Evolutionary conservation across 352 stramenopile genomes (phyloP), one percentile per base, ranked within the genome.

Genomic region (Thalassiosira livingstoniorum): DNA sequence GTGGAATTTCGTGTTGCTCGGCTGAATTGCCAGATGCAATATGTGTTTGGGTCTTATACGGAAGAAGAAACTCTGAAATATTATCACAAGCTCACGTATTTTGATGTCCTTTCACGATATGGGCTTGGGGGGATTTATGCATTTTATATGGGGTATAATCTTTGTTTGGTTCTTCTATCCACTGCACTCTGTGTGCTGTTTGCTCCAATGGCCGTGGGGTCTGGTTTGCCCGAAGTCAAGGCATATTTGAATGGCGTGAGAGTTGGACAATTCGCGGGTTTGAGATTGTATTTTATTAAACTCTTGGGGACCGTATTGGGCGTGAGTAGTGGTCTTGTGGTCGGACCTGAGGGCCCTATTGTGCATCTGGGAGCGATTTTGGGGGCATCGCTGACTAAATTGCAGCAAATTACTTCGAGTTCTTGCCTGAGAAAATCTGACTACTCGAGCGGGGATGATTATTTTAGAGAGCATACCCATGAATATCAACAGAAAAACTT

Each of bases 261-360:
- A 13, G 58, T 70, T 32, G 35, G 23, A 18, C 51, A 62, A 53
- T 70, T 86, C 31, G 37, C 71, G 2, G 53, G 34, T 21, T 3
- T 32, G 0, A 42, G 31, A 51, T 51, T 89, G 18, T 91, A 97
- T 57, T 85, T 96, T 57, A 95, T 93, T 75, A 98, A 98, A 84
- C 90, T 97, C 35, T 82, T 98, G 2, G 95, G 95, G 15, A 97
- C 92, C 0, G 93, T 97, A 32, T 95, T 95, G 67, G 93, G 93
- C 1, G 95, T 98, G 1, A 86, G 88, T 3, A 94, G 93, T 7
- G 95, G 94, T 0, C 86, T 98, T 7, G 93, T 94, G 15, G 94
- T 98, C 31, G 96, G 96, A 21, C 97, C 96, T 66, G 96, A 98
- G 93, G 96, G 96, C 0, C 96, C 96, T 0, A 96, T 98, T 87